Evolutionary conservation across 2,329 filamentous ascomycete genomes (phyloP).

Genomic region (Colletotrichum scovillei): DNA sequence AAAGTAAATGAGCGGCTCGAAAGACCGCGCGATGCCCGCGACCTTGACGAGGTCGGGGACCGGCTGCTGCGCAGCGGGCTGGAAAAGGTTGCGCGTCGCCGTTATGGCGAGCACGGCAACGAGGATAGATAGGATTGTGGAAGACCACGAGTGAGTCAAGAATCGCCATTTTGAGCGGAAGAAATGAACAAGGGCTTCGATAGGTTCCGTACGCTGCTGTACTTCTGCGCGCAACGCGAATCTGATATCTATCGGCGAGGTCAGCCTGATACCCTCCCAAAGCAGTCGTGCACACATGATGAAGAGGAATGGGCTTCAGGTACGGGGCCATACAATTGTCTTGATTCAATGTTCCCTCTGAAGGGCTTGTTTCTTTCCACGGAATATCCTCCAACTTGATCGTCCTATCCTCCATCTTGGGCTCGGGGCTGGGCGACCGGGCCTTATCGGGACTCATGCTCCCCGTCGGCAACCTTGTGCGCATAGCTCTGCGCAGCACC

Average conservation of each 20-base stretch:
- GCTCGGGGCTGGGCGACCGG: conserved; percentile 58
- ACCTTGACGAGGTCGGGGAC: conserved; percentile 92
- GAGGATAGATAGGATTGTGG: conserved; percentile 71
- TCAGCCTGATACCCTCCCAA: conserved; percentile 36
- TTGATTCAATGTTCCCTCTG: conserved; percentile 34
- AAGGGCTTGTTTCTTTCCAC: conserved; percentile 44
- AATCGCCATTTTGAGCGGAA: conserved; percentile 69
- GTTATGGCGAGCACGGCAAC: conserved; percentile 73
- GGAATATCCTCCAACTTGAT: conserved; percentile 48
- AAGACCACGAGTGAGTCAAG: conserved; percentile 77
- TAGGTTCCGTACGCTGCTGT: conserved; percentile 85
- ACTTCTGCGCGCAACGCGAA: conserved; percentile 90
- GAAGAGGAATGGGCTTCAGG: conserved; percentile 34
- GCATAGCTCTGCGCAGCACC: conserved; percentile 63
- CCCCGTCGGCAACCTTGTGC: conserved; percentile 65
- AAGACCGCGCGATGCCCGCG: conserved; percentile 87
- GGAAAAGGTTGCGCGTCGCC: conserved; percentile 73
- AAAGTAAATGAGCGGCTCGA: conserved; percentile 95
- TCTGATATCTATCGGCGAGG: conserved; percentile 75
- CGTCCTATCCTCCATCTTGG: conserved; percentile 52
- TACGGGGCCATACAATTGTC: conserved; percentile 62
- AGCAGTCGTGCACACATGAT: conserved; percentile 17
- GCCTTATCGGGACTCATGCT: conserved; percentile 67
- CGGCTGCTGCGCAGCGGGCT: conserved; percentile 73
- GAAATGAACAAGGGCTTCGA: conserved; percentile 77